Evolutionary conservation across 1,284 basidiomycete genomes (phyloP), one percentile per base, ranked within the genome.

Genomic region (Takashimella tepidaria): DNA sequence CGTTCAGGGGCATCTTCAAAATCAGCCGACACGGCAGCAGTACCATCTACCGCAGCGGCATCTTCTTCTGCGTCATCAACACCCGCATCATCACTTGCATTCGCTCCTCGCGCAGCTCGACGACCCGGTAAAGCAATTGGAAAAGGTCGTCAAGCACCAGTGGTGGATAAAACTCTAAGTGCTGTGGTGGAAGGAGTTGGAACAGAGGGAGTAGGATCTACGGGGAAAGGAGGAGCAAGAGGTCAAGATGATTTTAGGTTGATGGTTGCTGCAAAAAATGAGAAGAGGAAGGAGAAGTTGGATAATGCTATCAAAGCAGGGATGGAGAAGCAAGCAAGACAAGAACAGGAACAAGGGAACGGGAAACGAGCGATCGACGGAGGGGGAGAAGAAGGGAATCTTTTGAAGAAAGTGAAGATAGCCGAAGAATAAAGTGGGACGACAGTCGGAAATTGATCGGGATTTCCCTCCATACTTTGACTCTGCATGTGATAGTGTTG

Each of bases 201-300:
- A n/a, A n/a, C n/a, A n/a, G n/a, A n/a, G n/a, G n/a, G n/a, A n/a
- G 47, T 41, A 42, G 48, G 42, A 31, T 16, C 52, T 11, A 37
- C 49, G 19, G 50, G 44, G 24, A 31, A 23, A 23, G 47, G 52
- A 2, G 49, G 26, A 16, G 47, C 40, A 3, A 45, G 54, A 19
- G 64, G 64, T 4, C 73, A 73, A 53, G 63, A 68, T 50, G 63
- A 62, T 24, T 75, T 75, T 54, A 57, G 73, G 40, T 66, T 66
- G n/a, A 58, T 73, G 46, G 61, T 75, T 43, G 57, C 54, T n/a
- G 64, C 63, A 10, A 72, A 70, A 53, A 72, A 71, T 51, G 58
- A 65, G 49, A 53, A 67, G 54, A 47, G 69, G 24, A 57, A 61
- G 56, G 62, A 56, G 21, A 65, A 63, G 12, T 42, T 63, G 41